phyloP scores from a whole-genome alignment of 176 grass and related monocot species.

The Rhynchospora breviuscula region DNA sequence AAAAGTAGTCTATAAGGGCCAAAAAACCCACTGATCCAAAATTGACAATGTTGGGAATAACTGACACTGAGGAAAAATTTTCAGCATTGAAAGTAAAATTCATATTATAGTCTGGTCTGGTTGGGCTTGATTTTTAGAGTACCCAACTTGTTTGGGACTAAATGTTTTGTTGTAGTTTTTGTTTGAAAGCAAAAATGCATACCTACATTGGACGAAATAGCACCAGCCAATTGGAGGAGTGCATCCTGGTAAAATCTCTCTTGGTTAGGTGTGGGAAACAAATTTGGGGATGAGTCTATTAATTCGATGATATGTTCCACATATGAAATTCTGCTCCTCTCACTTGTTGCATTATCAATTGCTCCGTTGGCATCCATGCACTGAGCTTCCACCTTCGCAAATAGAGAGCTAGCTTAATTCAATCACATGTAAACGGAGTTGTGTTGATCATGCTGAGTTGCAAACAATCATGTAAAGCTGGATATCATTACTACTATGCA shows the following conservation, averaged over 20 bases:
- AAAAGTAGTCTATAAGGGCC: background rate
- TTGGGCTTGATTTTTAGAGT: too few relatives aligned
- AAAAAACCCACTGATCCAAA: background rate
- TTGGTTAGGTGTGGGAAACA: background rate
- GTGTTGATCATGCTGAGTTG: too few relatives aligned
- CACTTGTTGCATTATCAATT: background rate
- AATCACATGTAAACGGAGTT: too few relatives aligned
- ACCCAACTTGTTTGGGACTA: too few relatives aligned
- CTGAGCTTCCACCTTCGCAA: background rate
- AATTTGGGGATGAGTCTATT: background rate
- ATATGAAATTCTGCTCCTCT: background rate
- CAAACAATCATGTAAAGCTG: too few relatives aligned
- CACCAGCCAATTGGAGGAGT: background rate
- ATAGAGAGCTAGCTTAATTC: too few relatives aligned
- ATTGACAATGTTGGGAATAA: too few relatives aligned
- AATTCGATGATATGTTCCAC: background rate
- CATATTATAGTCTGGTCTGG: too few relatives aligned
- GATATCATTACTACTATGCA: too few relatives aligned
- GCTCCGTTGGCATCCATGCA: background rate
- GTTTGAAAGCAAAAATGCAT: background rate
- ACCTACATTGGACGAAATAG: background rate
- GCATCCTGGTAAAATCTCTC: background rate
- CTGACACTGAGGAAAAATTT: too few relatives aligned
- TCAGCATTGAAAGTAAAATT: background rate
- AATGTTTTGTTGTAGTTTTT: too few relatives aligned